A percentile compares a stretch with the other conserved stretches of the same genome.
Conservation (phyloP, 2,329 filamentous ascomycete genomes). For the Xylaria sp. region DNA sequence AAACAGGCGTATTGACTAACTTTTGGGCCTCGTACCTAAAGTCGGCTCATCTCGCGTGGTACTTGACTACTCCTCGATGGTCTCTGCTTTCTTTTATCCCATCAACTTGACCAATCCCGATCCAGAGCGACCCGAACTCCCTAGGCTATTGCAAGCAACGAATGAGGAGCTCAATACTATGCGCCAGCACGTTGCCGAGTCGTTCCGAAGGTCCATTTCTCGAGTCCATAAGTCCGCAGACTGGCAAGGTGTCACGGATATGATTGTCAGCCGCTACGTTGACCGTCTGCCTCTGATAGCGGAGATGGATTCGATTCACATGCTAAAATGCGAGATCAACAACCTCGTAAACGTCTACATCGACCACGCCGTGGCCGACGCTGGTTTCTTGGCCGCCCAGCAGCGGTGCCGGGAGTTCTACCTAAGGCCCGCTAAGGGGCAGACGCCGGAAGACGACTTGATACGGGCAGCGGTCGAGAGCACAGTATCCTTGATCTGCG, state of each 20-base stretch:
- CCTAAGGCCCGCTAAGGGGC: constrained; percentile 38
- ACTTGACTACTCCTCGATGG: constrained; percentile 54
- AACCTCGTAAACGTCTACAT: constrained; percentile 46
- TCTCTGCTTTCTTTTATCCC: constrained; percentile 55
- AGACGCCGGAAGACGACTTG: constrained; percentile 47
- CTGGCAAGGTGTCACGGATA: constrained; percentile 71
- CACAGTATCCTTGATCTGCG: constrained; percentile 24
- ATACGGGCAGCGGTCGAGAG: constrained; percentile 47
- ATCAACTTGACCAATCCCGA: constrained; percentile 52
- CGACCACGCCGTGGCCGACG: constrained; percentile 42
- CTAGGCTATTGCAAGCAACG: constrained; percentile 36
- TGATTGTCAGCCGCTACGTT: constrained; percentile 65
- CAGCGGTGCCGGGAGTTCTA: constrained; percentile 52
- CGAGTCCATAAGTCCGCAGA: constrained; percentile 44
- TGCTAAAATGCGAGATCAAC: constrained; percentile 43
- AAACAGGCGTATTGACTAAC: no score
- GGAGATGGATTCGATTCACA: constrained; percentile 29
- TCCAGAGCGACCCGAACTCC: constrained; percentile 36
- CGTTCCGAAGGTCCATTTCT: constrained; percentile 39
- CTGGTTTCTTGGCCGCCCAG: constrained; percentile 40
- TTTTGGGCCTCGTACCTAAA: no score
- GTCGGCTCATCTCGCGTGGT: constrained; percentile 45
- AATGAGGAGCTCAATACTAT: constrained; percentile 39
- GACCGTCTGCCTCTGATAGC: constrained; percentile 52
- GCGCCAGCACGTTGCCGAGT: constrained; percentile 46